A percentile compares a stretch with the other conserved stretches of the same genome.
These are phyloP conservation scores for Echinosophora koreensis DNA, from an alignment of 306 rosid species.

Conservation along the genomic window DNA sequence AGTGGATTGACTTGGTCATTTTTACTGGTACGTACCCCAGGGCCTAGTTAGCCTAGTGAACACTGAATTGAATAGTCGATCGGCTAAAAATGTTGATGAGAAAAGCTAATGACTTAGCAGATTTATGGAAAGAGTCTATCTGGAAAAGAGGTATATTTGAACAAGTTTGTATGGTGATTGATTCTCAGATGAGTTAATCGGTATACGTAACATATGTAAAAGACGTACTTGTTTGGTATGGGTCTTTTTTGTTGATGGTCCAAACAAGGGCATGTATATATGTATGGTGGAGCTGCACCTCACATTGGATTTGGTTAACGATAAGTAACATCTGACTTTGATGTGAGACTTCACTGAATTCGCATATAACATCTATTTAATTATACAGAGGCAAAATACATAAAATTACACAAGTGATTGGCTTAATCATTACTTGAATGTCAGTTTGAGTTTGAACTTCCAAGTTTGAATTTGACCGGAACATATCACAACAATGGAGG, in stretches of 20 bases:
- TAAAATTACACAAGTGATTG: background rate
- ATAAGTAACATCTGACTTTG: constrained; percentile 48
- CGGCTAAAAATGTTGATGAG: constrained; percentile 30
- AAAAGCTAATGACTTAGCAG: constrained; percentile 33
- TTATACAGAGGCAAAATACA: background rate
- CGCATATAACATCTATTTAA: background rate
- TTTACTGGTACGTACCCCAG: background rate
- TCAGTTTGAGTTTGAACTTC: background rate
- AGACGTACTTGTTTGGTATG: background rate
- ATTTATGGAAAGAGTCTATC: constrained; percentile 44
- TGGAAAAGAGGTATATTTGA: constrained; percentile 41
- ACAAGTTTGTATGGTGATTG: constrained; percentile 31
- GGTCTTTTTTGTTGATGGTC: constrained; percentile 37
- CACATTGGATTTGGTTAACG: constrained; percentile 25
- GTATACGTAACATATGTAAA: background rate
- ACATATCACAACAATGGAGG: background rate
- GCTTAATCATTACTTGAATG: background rate
- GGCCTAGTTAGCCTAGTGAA: constrained; percentile 12
- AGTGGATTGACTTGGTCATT: constrained; percentile 31
- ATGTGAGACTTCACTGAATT: constrained; percentile 48
- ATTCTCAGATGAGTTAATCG: constrained; percentile 1
- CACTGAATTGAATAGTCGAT: constrained; percentile 12
- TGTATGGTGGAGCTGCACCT: background rate
- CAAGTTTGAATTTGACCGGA: background rate
- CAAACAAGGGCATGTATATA: constrained; percentile 31